Conservation (phyloP, 1,139 yeast genomes). For the Lodderomyces metapsilosis region DNA sequence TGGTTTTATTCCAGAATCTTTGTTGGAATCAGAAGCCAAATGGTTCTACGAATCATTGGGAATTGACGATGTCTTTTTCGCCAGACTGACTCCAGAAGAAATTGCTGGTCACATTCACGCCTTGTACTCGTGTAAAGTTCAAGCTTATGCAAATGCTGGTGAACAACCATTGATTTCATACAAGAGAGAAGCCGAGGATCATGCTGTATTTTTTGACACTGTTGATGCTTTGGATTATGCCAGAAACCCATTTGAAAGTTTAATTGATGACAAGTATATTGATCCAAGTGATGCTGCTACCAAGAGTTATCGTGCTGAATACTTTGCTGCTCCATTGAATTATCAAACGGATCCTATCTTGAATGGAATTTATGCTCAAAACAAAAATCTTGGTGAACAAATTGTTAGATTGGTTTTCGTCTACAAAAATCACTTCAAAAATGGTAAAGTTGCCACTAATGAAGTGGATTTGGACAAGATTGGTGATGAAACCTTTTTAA, state of each 20-base stretch:
- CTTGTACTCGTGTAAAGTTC: slow-evolving; percentile 87
- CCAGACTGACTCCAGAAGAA: slow-evolving; percentile 76
- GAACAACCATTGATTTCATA: slow-evolving; percentile 63
- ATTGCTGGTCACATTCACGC: slow-evolving; percentile 85
- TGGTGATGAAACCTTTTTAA: slow-evolving; percentile 77
- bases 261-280: slow-evolving; percentile 80
- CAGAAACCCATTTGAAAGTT: slow-evolving; percentile 52
- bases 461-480: slow-evolving; percentile 60
- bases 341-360: slow-evolving; percentile 47
- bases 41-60: slow-evolving; percentile 91
- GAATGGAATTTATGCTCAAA: slow-evolving; percentile 39
- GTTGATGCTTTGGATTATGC: slow-evolving; percentile 36
- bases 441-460: slow-evolving; percentile 27
- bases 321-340: slow-evolving; percentile 69
- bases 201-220: slow-evolving; percentile 90
- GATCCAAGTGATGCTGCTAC: slow-evolving; percentile 49
- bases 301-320: slow-evolving; percentile 70
- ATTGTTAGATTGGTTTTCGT: slow-evolving; percentile 81
- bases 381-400: slow-evolving; percentile 41
- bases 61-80: slow-evolving; percentile 89
- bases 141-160: slow-evolving; percentile 58
- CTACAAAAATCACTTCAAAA: slow-evolving; percentile 66
- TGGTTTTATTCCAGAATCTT: slow-evolving; percentile 85
- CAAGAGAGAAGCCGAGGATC: slow-evolving; percentile 74
- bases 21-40: slow-evolving; percentile 81